Conservation (phyloP, 768 basidiomycete species). For the Sarcodon sp. region DNA sequence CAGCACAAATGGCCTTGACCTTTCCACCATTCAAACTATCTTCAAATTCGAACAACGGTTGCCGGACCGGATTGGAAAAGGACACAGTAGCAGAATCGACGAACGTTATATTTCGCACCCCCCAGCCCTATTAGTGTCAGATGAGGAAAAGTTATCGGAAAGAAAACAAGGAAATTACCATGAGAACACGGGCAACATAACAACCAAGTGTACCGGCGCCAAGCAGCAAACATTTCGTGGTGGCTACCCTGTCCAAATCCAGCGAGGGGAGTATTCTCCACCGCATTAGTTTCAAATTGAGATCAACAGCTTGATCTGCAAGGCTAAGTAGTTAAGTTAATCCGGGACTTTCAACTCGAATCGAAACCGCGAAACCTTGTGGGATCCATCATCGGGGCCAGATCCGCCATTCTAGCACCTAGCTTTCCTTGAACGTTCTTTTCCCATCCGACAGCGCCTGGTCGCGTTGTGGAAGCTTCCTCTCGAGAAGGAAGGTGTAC, state of each 20-base stretch:
- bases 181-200: slow-evolving; percentile 84
- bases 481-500: slow-evolving; percentile 16
- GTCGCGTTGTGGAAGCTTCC: slow-evolving; percentile 12
- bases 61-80: slow-evolving; percentile 95
- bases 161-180: slow-evolving; percentile 36
- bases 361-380: slow-evolving; percentile 30
- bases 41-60: slow-evolving; percentile 91
- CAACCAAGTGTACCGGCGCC: slow-evolving; percentile 97
- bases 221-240: slow-evolving; percentile 71
- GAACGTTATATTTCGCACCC: slow-evolving; percentile 85
- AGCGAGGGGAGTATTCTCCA: slow-evolving; percentile 91
- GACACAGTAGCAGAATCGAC: slow-evolving; percentile 87
- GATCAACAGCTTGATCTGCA: slow-evolving; percentile 93
- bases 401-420: slow-evolving; percentile 75
- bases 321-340: slow-evolving; percentile 32
- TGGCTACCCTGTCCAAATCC: slow-evolving; percentile 77
- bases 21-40: slow-evolving; percentile 90
- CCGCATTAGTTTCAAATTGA: slow-evolving; percentile 95
- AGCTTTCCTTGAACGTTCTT: slow-evolving; percentile 83
- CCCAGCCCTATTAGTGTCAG: slow-evolving; percentile 66
- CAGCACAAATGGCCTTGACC: slow-evolving; percentile 88
- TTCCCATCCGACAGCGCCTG: slow-evolving; percentile 89
- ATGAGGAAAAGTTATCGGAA: neutral
- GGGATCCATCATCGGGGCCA: slow-evolving; percentile 97
- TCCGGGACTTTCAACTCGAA: neutral